phyloP scores from a whole-genome alignment of 441 rosid species.

The Jatropha podagrica region DNA sequence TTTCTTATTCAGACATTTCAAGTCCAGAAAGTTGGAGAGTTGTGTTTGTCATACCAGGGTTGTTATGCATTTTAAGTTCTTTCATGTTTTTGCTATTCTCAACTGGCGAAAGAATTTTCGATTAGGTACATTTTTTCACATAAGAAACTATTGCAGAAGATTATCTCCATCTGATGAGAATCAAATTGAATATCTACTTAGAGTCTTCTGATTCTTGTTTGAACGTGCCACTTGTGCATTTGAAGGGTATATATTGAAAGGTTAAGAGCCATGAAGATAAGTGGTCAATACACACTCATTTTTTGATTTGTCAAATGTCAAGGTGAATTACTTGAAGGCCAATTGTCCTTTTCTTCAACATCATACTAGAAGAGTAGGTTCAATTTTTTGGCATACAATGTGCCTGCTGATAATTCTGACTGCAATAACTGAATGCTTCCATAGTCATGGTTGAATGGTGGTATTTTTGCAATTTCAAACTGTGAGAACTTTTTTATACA shows the following conservation, averaged over 20 bases:
- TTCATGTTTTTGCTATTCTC: slow-evolving; percentile 72
- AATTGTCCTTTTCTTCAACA: too few relatives aligned
- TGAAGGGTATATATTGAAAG: not conserved
- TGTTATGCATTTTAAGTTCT: slow-evolving; percentile 78
- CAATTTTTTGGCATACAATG: not conserved
- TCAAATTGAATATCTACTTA: not conserved
- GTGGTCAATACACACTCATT: not conserved
- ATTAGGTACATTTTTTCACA: slow-evolving; percentile 36
- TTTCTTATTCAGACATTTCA: slow-evolving; percentile 68
- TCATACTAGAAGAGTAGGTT: not conserved
- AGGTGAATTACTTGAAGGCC: not conserved
- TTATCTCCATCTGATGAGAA: not conserved
- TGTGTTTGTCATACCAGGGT: slow-evolving; percentile 82
- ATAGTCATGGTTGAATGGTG: not conserved
- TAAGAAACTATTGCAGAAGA: slow-evolving; percentile 9
- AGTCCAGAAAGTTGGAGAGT: slow-evolving; percentile 89
- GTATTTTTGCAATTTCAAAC: not conserved
- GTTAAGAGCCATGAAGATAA: not conserved
- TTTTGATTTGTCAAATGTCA: not conserved
- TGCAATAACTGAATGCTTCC: not conserved
- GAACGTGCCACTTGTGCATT: not conserved
- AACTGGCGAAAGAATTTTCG: slow-evolving; percentile 92
- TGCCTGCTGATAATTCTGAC: too few relatives aligned
- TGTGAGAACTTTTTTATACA: not conserved
- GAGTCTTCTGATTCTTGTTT: not conserved